Percentiles rank a stretch among this genome's conserved stretches.
These are phyloP conservation scores for Halenospora varia DNA, from an alignment of 495 filamentous ascomycete species.

Conservation along the genomic window DNA sequence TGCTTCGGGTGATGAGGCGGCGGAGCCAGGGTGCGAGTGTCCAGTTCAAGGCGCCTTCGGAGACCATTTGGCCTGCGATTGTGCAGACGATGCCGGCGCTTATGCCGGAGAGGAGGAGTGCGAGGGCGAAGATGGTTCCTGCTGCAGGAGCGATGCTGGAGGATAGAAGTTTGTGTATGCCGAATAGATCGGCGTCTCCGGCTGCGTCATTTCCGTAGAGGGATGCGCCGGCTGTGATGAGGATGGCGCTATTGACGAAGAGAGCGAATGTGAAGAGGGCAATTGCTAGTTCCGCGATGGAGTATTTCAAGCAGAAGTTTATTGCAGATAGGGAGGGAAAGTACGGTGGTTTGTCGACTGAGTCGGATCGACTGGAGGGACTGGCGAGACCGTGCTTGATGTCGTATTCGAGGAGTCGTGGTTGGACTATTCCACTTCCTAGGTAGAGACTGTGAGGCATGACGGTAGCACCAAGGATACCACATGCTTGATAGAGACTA, in stretches of 20 bases:
- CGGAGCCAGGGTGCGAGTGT: slow-evolving; percentile 45
- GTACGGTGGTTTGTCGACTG: slow-evolving; percentile 54
- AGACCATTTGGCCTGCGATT: slow-evolving; percentile 56
- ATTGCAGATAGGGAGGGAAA: slow-evolving; percentile 76
- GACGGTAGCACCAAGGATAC: slow-evolving; percentile 88
- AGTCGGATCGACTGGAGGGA: slow-evolving; percentile 17
- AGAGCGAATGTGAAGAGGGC: slow-evolving; percentile 88
- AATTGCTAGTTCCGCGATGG: slow-evolving; percentile 66
- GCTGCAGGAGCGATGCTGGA: slow-evolving; percentile 62
- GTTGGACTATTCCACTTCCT: slow-evolving; percentile 83
- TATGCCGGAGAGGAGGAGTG: slow-evolving; percentile 49
- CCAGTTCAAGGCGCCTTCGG: slow-evolving; percentile 51
- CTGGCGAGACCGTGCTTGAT: slow-evolving; percentile 50
- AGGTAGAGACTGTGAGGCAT: slow-evolving; percentile 93
- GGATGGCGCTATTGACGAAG: slow-evolving; percentile 90
- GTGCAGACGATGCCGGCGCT: slow-evolving; percentile 55
- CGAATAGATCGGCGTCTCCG: slow-evolving; percentile 69
- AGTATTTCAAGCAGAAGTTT: slow-evolving; percentile 73
- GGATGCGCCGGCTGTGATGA: slow-evolving; percentile 81
- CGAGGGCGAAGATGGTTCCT: slow-evolving; percentile 53
- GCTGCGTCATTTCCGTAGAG: slow-evolving; percentile 57
- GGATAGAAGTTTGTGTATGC: slow-evolving; percentile 74
- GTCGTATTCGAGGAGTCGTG: slow-evolving; percentile 78
- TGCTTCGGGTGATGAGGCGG: slow-evolving; percentile 51
- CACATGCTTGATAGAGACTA: slow-evolving; percentile 87